phyloP scores from a whole-genome alignment of 495 filamentous ascomycete species.

The Aspergillus incahuasiensis region DNA sequence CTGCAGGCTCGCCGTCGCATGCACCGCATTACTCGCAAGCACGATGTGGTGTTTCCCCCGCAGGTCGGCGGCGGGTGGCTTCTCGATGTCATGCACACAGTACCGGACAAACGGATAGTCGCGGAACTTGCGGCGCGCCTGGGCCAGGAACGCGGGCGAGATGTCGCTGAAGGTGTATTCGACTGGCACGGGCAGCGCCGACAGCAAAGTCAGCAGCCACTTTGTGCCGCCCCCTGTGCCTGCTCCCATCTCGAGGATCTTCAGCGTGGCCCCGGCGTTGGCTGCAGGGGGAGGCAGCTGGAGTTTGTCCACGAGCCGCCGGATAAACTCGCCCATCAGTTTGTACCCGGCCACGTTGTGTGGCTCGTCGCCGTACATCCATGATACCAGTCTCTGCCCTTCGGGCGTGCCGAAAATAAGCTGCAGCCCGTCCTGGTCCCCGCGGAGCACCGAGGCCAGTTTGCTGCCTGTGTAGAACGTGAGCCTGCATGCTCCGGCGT shows the following conservation, averaged over 20 bases:
- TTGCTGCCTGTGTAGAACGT: constrained; percentile 38
- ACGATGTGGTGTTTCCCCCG: constrained; percentile 40
- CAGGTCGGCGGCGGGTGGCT: constrained; percentile 29
- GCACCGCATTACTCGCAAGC: constrained; percentile 45
- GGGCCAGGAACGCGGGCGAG: constrained; percentile 39
- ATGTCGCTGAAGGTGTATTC: constrained; percentile 51
- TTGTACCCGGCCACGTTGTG: constrained; percentile 36
- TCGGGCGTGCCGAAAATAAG: constrained; percentile 45
- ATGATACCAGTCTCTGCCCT: constrained; percentile 40
- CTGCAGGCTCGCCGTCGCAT: constrained; percentile 41
- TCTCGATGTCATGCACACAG: constrained; percentile 43
- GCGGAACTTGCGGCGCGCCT: constrained; percentile 32
- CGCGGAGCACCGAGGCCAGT: constrained; percentile 39
- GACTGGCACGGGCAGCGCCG: constrained; percentile 31
- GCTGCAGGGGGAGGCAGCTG: constrained; percentile 4
- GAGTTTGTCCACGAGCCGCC: constrained; percentile 25
- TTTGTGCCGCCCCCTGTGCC: constrained; percentile 44
- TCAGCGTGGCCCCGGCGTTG: constrained; percentile 19
- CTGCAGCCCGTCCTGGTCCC: constrained; percentile 41
- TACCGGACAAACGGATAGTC: constrained; percentile 45
- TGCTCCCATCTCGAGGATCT: constrained; percentile 46
- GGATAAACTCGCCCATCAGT: constrained; percentile 43
- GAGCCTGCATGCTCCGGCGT: constrained; percentile 34
- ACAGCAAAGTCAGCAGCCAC: constrained; percentile 32
- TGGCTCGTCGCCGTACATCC: constrained; percentile 41